Evolutionary conservation across 2,329 filamentous ascomycete species (phyloP), one percentile per base, ranked within the genome.

Genomic region (Pezizomycotina sp.): DNA sequence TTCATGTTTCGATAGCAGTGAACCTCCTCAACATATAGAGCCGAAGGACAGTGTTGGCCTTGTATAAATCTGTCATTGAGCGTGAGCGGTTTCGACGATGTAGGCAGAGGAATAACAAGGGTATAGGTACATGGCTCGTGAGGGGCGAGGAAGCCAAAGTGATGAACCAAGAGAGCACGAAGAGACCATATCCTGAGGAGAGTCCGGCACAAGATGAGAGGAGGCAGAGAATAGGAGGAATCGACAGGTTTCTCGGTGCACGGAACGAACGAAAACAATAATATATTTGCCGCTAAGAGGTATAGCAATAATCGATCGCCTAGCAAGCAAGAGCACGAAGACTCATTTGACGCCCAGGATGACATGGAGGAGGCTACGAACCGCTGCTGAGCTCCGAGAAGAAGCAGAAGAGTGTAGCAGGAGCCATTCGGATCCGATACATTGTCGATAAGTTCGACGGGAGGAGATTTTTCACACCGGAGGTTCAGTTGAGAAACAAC

Each of bases 21-120:
- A 74, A 67, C 14, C 62, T 95, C 12, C 63, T 95, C 3, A 67
- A 15, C 83, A 92, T 50, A 73, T 92, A 22, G 65, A 92, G 47
- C 34, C 37, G 40, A 39, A 23, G 82, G 80, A 1, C 63, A 67
- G 33, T 74, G 79, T 10, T 95, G 83, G 82, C 89, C 89, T 5
- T 95, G 89, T 54, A 65, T 73, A n/a, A 89, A 92, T 53, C 63
- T 98, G 6, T 89, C 80, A 39, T 60, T 95, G 28, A 84, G 77
- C 46, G 81, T 95, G 15, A 75, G 73, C n/a, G 84, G 82, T 0
- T 93, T 95, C 47, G 84, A 95, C 55, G 83, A 93, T 47, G 79
- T 44, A n/a, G 81, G 2, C 62, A 86, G 39, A 71, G 67, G 25
- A 77, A 80, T 4, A 95, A 92, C 52, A 75, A 74, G 63, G 80